These are phyloP conservation scores for Penicillium sp. DNA, from an alignment of 2,329 filamentous ascomycete species.

Conservation along the genomic window DNA sequence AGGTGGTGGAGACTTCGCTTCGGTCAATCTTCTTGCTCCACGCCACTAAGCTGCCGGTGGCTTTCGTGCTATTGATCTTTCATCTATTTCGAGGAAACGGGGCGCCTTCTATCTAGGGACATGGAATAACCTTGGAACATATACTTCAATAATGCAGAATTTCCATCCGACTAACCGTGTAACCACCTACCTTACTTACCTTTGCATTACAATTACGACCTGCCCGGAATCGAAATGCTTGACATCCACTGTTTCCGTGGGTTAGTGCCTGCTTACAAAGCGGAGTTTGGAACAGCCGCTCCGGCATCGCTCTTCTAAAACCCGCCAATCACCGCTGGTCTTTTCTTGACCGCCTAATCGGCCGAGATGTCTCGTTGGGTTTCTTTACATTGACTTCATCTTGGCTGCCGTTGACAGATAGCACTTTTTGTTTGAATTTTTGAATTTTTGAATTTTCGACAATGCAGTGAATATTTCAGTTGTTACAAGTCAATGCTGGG, in stretches of 20 bases:
- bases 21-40: neutral
- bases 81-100: slow-evolving; percentile 2
- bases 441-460: too few species aligned
- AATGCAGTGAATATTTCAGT: too few species aligned
- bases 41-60: neutral
- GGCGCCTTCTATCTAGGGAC: neutral
- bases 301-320: neutral
- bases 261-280: neutral
- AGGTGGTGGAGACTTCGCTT: neutral
- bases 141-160: neutral
- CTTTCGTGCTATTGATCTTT: slow-evolving; percentile 6
- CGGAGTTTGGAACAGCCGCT: neutral
- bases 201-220: neutral
- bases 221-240: neutral
- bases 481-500: too few species aligned
- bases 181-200: neutral
- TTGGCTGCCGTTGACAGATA: too few species aligned
- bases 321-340: too few species aligned
- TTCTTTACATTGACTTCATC: too few species aligned
- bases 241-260: neutral
- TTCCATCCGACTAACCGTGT: neutral
- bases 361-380: too few species aligned
- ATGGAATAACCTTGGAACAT: neutral
- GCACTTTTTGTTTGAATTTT: too few species aligned
- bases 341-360: neutral